Evolutionary conservation across 345 rosid species (phyloP).

Genomic region (Eucalyptus erythrocorys): DNA sequence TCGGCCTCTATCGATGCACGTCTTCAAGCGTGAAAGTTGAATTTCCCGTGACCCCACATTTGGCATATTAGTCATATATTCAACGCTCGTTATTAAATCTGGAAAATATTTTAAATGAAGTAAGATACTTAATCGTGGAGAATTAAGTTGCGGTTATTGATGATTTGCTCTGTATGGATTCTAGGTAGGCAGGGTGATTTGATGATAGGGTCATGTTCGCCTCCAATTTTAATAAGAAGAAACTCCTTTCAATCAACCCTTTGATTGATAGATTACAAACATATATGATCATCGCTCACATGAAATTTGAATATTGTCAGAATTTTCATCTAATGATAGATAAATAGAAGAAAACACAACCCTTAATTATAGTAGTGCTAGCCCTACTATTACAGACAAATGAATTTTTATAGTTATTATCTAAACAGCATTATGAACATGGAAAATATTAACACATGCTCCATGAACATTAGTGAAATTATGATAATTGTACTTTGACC

Average conservation of each 20-base stretch:
- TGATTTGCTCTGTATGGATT: not conserved
- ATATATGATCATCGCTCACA: not conserved
- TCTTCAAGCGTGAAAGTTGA: not conserved
- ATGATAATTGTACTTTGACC: too few relatives aligned
- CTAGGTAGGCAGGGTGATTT: not conserved
- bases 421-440: too few relatives aligned
- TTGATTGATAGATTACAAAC: not conserved
- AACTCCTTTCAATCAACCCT: too few relatives aligned
- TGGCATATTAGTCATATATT: not conserved
- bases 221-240: too few relatives aligned
- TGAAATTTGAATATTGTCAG: not conserved
- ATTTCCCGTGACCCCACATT: not conserved
- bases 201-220: too few relatives aligned
- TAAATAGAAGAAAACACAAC: not conserved
- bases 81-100: not conserved
- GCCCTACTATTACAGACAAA: too few relatives aligned
- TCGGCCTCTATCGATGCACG: not conserved
- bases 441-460: too few relatives aligned
- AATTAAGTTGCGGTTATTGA: not conserved
- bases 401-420: too few relatives aligned
- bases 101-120: not conserved
- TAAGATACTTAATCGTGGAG: not conserved
- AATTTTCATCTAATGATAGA: not conserved
- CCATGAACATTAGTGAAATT: accelerated
- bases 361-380: too few relatives aligned